phyloP scores from a whole-genome alignment of 768 basidiomycete genomes.

The Butyriboletus loyo region DNA sequence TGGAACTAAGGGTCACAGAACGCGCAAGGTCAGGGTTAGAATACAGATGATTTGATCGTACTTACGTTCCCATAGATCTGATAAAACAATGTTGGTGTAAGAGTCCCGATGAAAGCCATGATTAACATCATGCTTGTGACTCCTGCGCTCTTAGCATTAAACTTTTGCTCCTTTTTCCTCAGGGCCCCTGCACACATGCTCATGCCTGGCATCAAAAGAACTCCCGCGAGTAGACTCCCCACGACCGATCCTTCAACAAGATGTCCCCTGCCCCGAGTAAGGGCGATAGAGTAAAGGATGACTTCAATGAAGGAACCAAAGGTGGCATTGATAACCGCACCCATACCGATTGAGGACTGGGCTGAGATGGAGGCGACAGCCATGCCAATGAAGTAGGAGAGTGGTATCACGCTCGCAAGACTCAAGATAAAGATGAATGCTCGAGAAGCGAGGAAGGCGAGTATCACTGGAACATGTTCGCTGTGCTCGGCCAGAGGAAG shows the following conservation, averaged over 20 bases:
- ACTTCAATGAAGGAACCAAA: conserved; percentile 99
- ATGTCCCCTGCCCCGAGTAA: conserved; percentile 87
- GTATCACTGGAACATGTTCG: conserved; percentile 60
- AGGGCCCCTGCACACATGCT: conserved; percentile 94
- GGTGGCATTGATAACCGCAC: conserved; percentile 98
- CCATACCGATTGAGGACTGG: conserved; percentile 98
- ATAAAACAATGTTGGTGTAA: conserved; percentile 96
- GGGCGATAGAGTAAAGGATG: conserved; percentile 84
- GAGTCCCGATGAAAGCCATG: conserved; percentile 97
- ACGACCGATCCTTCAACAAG: conserved; percentile 97
- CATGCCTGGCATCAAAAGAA: conserved; percentile 93
- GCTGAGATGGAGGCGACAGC: conserved; percentile 99
- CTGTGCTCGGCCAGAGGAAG: conserved; percentile 65
- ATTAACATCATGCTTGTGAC: conserved; percentile 99
- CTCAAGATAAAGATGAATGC: conserved; percentile 80
- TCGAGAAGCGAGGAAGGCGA: conserved; percentile 68
- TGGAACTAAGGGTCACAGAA: conserved; percentile 60
- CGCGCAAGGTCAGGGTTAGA: conserved; percentile 6
- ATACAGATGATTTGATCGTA: conserved; percentile 15
- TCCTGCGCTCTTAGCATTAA: conserved; percentile 98
- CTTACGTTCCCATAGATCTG: conserved; percentile 96
- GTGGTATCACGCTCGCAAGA: conserved; percentile 89
- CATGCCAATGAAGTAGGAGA: conserved; percentile 99
- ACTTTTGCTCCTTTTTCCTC: conserved; percentile 90
- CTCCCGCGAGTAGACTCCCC: conserved; percentile 91